Base-by-base conservation (phyloP, 2,329 filamentous ascomycete species). In the Incumbomyces delicatus region DNA sequence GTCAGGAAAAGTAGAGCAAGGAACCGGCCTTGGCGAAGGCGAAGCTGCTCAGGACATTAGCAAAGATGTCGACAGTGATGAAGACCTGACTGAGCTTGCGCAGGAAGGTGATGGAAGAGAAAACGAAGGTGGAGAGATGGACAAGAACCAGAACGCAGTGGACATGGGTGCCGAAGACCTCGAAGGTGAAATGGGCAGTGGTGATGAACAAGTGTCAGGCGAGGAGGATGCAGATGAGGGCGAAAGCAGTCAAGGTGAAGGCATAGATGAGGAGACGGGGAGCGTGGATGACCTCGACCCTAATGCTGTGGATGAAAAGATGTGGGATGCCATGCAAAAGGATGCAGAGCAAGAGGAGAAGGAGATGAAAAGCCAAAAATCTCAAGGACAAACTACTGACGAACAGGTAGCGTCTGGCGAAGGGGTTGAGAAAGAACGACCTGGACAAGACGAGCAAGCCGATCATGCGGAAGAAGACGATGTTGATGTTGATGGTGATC, bases 41-140 rank as follows among this genome's bases (percentile, higher is more conserved):
- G 86, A 95, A 64, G 94, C 90, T 14, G 89, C 85, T 3, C 89
- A 98, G 61, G 90, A 98, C 64, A 96, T 98, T 54, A 96, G 89
- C 66, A 96, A 98, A 62, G 92, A 98, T 59, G 84, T 98, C 39
- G 80, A 86, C 53, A 83, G 90, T 13, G 90, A 98, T 50, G 92
- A 99, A 63, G 89, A 98, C 61, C 70, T 98, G 3, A 81, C 85
- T 0, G 92, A 98, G 56, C 72, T 98, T 37, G 90, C 92, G 0
- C 87, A 95, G 62, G 40, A 47, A 29, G 49, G 47, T 10, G 85
- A 95, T 58, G 76, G 81, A 35, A 83, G 86, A 50, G 76, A 80
- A 51, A 77, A 74, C 38, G 66, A 84, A 39, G 61, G 61, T 12
- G 65, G 67, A 6, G 66, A 71, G 12, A 67, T 69, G 48, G 67